Evolutionary conservation across 2,329 filamentous ascomycete species (phyloP).

Genomic region (Paraconiothyrium sp.): DNA sequence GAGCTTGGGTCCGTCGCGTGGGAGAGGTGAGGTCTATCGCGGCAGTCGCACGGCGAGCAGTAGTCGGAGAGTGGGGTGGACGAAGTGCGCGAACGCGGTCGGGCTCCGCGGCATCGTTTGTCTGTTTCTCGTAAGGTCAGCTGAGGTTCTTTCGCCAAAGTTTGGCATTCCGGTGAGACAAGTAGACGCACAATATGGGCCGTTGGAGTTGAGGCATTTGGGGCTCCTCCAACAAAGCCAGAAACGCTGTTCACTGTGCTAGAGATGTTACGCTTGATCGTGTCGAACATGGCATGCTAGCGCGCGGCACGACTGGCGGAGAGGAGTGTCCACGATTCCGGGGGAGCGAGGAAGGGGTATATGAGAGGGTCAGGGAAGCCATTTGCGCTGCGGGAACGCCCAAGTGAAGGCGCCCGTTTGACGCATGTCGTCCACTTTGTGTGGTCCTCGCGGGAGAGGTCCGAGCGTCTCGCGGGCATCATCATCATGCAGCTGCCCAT

Average conservation of each 20-base stretch:
- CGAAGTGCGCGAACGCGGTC: constrained; percentile 10
- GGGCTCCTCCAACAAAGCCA: constrained; percentile 8
- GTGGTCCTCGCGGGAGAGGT: constrained; percentile 1
- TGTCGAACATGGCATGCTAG: constrained; percentile 16
- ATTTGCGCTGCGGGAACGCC: constrained; percentile 8
- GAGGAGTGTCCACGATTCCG: background rate
- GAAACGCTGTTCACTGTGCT: background rate
- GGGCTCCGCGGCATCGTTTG: constrained; percentile 29
- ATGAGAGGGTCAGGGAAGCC: constrained; percentile 2
- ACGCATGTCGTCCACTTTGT: constrained; percentile 1
- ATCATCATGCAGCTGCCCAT: background rate
- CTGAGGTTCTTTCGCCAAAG: background rate
- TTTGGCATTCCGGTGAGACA: background rate
- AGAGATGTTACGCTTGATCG: background rate
- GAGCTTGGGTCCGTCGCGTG: background rate
- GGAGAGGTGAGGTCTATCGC: constrained; percentile 12
- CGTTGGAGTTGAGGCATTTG: background rate
- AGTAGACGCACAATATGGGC: background rate
- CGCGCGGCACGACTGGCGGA: constrained; percentile 4
- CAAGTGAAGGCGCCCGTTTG: constrained; percentile 12
- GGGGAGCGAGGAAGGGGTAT: background rate
- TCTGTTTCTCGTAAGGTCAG: constrained; percentile 26
- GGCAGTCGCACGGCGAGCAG: background rate
- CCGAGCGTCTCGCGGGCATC: background rate
- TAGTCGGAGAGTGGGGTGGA: constrained; percentile 12